Evolutionary conservation across 2,329 filamentous ascomycete genomes (phyloP), one percentile per base, ranked within the genome.

Genomic region (Pestalotiopsis sp.): DNA sequence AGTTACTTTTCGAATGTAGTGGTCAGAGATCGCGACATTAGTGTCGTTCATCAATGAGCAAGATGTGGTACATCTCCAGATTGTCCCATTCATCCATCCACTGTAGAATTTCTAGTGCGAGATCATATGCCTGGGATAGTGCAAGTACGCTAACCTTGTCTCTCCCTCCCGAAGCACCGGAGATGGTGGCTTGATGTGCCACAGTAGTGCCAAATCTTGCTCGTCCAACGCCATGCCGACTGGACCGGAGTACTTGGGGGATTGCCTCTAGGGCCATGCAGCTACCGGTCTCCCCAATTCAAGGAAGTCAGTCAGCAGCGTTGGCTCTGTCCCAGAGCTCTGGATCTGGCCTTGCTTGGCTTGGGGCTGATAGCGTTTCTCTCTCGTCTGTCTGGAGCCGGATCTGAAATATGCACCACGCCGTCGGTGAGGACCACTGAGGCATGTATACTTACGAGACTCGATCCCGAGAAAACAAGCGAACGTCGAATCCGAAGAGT

Each of bases 251-350:
- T 62, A 64, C 68, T 67, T 69, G 49, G 63, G 66, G 38, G 67
- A 66, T 65, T 58, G 52, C 58, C 57, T 27, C 25, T 39, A 39
- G 65, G 66, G 57, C 58, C 39, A 72, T 76, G 75, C 74, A 73
- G 64, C 55, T 45, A 55, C 76, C 74, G 75, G 75, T 67, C 49
- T 62, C 67, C 66, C 57, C 57, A 17, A 17, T 64, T 41, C 38
- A 23, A 63, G 23, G 45, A 7, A n/a, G 45, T 52, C 17, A 20
- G 41, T 45, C 13, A 14, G 41, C 17, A 36, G 45, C 20, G 45
- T 52, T 52, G 31, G 31, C 1, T 36, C 31, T 36, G 31, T 36
- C 45, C 45, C 45, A 52, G 11, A 52, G 14, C 45, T 52, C 45
- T 52, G 45, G 45, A 52, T 52, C 45, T 49, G 41, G 14, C n/a